Evolutionary conservation across 768 basidiomycete genomes (phyloP).

Genomic region (Thelephora aurantiotincta): DNA sequence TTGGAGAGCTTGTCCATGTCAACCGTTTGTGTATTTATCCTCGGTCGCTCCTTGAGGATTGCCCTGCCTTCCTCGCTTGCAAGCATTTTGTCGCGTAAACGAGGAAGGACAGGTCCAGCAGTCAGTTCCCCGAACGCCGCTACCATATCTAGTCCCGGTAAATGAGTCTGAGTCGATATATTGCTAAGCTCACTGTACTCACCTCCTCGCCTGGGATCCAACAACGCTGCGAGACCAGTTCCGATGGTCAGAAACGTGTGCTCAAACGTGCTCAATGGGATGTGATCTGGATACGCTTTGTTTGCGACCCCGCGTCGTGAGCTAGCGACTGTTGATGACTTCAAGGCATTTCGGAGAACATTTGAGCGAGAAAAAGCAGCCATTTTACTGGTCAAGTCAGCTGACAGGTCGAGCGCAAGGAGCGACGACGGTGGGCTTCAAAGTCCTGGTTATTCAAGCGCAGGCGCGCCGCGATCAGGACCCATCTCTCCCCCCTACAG

Average conservation of each 20-base stretch:
- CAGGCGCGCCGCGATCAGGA: neutral
- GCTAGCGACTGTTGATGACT: too few relatives aligned
- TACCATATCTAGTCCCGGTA: slow-evolving; percentile 61
- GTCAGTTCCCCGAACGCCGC: slow-evolving; percentile 92
- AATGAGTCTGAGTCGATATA: neutral
- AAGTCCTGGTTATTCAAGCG: neutral
- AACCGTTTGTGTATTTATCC: slow-evolving; percentile 64
- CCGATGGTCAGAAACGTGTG: slow-evolving; percentile 78
- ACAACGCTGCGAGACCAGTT: slow-evolving; percentile 68
- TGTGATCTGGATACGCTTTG: slow-evolving; percentile 56
- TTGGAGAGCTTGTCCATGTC: slow-evolving; percentile 52
- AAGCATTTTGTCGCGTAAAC: slow-evolving; percentile 66
- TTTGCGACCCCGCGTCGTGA: slow-evolving; percentile 1
- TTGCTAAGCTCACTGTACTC: slow-evolving; percentile 13
- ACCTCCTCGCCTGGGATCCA: slow-evolving; percentile 80
- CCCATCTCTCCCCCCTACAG: neutral
- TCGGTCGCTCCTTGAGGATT: slow-evolving; percentile 74
- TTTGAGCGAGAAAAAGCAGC: slow-evolving; percentile 5
- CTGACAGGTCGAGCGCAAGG: neutral
- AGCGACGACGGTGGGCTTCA: neutral
- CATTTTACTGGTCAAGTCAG: neutral
- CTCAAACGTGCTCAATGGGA: slow-evolving; percentile 73
- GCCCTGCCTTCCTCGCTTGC: slow-evolving; percentile 67
- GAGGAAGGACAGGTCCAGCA: slow-evolving; percentile 63
- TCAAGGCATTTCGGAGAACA: slow-evolving; percentile 1